These are phyloP conservation scores for Xylaria telfairii DNA, from an alignment of 495 filamentous ascomycete species.

Conservation along the genomic window DNA sequence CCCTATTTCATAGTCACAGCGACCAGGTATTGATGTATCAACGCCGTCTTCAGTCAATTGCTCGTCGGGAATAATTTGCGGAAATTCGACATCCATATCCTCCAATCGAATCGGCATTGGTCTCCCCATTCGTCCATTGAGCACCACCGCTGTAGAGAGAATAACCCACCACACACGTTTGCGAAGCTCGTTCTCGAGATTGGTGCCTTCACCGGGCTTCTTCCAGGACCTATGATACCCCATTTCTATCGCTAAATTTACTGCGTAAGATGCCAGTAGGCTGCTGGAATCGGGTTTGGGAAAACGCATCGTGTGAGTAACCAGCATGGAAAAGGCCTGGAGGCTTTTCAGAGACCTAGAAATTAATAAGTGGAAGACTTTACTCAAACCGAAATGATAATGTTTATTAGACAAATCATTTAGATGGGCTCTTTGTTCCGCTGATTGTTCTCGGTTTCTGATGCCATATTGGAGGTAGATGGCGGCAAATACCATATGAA, in stretches of 20 bases:
- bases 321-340: constrained; percentile 74
- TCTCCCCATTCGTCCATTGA: constrained; percentile 75
- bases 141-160: constrained; percentile 63
- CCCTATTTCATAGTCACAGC: constrained; percentile 69
- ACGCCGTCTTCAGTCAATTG: constrained; percentile 60
- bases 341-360: constrained; percentile 67
- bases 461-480: constrained; percentile 75
- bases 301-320: constrained; percentile 71
- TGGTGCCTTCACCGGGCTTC: constrained; percentile 57
- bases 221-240: constrained; percentile 75
- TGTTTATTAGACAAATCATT: constrained; percentile 71
- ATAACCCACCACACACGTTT: constrained; percentile 80
- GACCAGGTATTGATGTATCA: constrained; percentile 54
- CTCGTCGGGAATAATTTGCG: constrained; percentile 71
- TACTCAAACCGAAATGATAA: constrained; percentile 74
- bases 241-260: constrained; percentile 71
- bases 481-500: constrained; percentile 80
- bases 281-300: constrained; percentile 79
- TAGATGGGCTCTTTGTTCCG: constrained; percentile 57
- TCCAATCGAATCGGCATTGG: constrained; percentile 74
- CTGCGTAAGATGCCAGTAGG: constrained; percentile 64
- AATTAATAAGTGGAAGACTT: constrained; percentile 66
- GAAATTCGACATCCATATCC: constrained; percentile 79
- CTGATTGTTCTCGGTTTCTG: constrained; percentile 60
- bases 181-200: constrained; percentile 72